phyloP scores from a whole-genome alignment of 768 basidiomycete genomes.

The Mycena galopus region DNA sequence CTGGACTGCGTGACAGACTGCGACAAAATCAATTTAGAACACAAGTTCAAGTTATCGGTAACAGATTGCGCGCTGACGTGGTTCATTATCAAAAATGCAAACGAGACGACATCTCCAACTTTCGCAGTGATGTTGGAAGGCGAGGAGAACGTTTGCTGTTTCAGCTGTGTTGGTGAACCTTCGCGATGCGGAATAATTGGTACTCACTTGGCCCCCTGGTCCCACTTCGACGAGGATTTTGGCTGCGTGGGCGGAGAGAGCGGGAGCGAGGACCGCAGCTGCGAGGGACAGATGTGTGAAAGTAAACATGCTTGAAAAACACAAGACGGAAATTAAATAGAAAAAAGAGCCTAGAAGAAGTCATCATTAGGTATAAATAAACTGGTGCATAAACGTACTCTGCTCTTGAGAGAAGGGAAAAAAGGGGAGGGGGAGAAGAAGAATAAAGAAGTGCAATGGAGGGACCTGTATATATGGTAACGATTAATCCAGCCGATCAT shows the following conservation, averaged over 20 bases:
- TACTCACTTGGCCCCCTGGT: conserved; percentile 21
- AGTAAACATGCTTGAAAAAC: conserved; percentile 26
- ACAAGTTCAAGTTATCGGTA: no score
- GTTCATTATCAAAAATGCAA: conserved; percentile 61
- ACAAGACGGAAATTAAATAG: conserved; percentile 21
- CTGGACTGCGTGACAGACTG: conserved; percentile 58
- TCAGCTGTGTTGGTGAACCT: neutral
- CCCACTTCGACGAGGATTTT: conserved; percentile 52
- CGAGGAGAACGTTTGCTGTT: neutral
- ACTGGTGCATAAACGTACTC: conserved; percentile 42
- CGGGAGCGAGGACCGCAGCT: conserved; percentile 43
- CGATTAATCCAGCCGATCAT: neutral
- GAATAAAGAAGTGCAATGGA: neutral
- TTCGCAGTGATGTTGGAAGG: conserved; percentile 48
- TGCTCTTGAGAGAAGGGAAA: conserved; percentile 46
- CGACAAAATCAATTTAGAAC: neutral
- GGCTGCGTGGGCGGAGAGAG: conserved; percentile 42
- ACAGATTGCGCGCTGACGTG: conserved; percentile 47
- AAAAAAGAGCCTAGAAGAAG: conserved; percentile 39
- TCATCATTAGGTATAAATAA: conserved; percentile 19
- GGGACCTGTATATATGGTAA: neutral
- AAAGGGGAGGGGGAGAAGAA: conserved; percentile 1
- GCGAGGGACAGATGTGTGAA: neutral
- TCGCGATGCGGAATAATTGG: conserved; percentile 45
- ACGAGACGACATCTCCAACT: conserved; percentile 56